Evolutionary conservation across 371 early-diverging fungal genomes (phyloP), one percentile per base, ranked within the genome.

Genomic region (Lichtheimia ornata): DNA sequence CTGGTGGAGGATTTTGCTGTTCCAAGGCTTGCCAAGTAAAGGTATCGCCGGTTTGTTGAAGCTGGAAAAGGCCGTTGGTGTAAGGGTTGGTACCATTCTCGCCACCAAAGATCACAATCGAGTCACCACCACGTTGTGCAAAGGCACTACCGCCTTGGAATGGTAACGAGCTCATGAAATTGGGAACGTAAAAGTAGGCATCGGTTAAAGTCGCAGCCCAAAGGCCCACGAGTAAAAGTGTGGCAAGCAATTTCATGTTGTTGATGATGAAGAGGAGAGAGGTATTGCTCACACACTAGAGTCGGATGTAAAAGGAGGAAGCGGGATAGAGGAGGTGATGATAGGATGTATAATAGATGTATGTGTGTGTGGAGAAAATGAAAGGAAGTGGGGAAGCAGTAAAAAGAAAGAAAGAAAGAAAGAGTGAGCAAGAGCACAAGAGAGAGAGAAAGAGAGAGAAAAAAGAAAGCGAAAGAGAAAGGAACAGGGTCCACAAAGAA

Each of bases 71-170:
- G 42, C 56, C 53, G 58, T 69, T 67, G 7, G 70, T 58, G 53
- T 58, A 66, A 7, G 59, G 35, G 13, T 50, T 53, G 12, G 70
- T 70, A n/a, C 63, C 68, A 42, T 65, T 70, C 50, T 67, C 74
- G 49, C 74, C 74, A 27, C 74, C 74, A 50, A 67, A 73, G 9
- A 70, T 58, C 56, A 67, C 56, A 24, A 73, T 30, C 25, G 70
- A 70, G 44, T 67, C 53, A 47, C 61, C 62, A 22, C 22, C 22
- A 15, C 62, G 56, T 24, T 56, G 50, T 41, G 63, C 74, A 27
- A 45, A 67, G 20, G 68, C 68, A 67, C 70, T 73, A 15, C 74
- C 74, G 40, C 68, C 70, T 28, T 63, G 58, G 55, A 73, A 73
- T 28, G 74, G 74, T 27, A 71, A 27, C 27, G 62, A 56, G 43